A percentile compares a stretch with the other conserved stretches of the same genome.
Evolutionary conservation across 371 early-diverging fungal species (phyloP).

Genomic region (Agmasoma carcini): DNA sequence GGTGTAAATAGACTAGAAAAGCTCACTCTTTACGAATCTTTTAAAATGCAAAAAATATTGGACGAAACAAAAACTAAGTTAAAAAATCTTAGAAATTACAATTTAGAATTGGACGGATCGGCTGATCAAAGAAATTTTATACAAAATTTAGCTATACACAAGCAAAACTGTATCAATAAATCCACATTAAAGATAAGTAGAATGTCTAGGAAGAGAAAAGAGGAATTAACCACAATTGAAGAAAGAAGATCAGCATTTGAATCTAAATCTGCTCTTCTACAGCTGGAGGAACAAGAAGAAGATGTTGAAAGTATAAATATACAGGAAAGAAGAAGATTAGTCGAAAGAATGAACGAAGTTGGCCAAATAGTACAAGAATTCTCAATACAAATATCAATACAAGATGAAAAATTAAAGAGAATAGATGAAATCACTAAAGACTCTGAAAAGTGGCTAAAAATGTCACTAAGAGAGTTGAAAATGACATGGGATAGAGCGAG

Average conservation of each 20-base stretch:
- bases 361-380: slow-evolving; percentile 53
- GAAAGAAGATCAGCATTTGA: background rate
- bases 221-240: background rate
- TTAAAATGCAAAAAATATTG: slow-evolving; percentile 12
- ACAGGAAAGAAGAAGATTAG: slow-evolving; percentile 41
- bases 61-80: background rate
- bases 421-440: slow-evolving; percentile 48
- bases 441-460: slow-evolving; percentile 18
- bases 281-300: background rate
- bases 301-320: background rate
- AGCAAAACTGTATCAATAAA: slow-evolving; percentile 5
- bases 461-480: slow-evolving; percentile 26
- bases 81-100: background rate
- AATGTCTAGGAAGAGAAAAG: background rate
- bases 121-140: slow-evolving; percentile 3
- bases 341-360: slow-evolving; percentile 51
- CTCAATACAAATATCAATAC: slow-evolving; percentile 51
- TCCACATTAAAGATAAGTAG: slow-evolving; percentile 10
- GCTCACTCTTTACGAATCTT: slow-evolving; percentile 16
- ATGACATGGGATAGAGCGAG: slow-evolving; percentile 27
- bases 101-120: background rate
- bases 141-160: slow-evolving; percentile 5
- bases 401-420: slow-evolving; percentile 50
- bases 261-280: background rate
- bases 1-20: background rate